Evolutionary conservation across 805 yeast species (phyloP), one percentile per base, ranked within the genome.

Genomic region (Kluyveromyces starmeri): DNA sequence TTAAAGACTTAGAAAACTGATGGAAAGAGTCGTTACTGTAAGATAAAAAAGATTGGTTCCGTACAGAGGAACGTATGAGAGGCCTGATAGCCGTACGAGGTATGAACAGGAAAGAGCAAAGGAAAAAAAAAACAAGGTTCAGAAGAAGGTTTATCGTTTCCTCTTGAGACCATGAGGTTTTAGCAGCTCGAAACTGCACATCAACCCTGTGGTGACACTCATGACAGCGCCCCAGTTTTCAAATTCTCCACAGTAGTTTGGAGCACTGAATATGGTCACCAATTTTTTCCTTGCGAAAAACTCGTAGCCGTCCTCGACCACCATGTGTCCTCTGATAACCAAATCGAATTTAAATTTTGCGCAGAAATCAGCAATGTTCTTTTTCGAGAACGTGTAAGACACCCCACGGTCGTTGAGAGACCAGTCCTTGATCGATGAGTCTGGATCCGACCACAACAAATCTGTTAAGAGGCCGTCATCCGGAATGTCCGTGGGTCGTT

Each of bases 291-390:
- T 75, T 32, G 78, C 79, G 53, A 79, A 83, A 51, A 83, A 83
- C 52, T 83, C 92, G 53, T 83, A 83, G 3, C 94, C 94, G 50
- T 83, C 89, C 55, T 83, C 89, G 31, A 83, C 94, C 28, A 83
- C 92, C 94, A 83, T 83, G 53, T 83, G 94, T 6, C 89, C 94
- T 48, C 94, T 64, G 21, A 79, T 83, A 41, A 83, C 71, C 49
- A 83, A 58, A 58, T 83, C 94, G 58, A 83, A 76, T 38, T 75
- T 72, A 55, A 82, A 81, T 22, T 64, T 63, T 14, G 69, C 55
- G 48, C 81, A 75, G 47, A 83, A 83, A 43, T 71, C 69, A 37
- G 73, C 73, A 3, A 82, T 84, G 41, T 78, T 77, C 37, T 68
- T 75, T 46, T 71, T 74, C 24, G 83, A 82, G 58, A 82, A 83